A percentile compares a stretch with the other conserved stretches of the same genome.
phyloP scores from a whole-genome alignment of 2,329 filamentous ascomycete genomes.

The Colletotrichum spaethianum region DNA sequence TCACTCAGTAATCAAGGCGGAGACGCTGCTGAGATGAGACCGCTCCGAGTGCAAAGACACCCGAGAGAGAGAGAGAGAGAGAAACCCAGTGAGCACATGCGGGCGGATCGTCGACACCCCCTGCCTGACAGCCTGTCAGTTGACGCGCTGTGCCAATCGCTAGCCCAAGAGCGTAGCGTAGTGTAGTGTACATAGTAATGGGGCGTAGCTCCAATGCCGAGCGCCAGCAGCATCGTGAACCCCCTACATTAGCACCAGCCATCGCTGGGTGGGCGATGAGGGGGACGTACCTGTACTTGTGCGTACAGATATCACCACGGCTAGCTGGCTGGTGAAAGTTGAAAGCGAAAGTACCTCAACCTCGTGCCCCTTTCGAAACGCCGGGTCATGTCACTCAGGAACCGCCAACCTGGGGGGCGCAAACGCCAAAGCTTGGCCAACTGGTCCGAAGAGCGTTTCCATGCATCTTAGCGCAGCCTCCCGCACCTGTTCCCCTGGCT shows the following conservation, averaged over 20 bases:
- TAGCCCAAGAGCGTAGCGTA: not conserved
- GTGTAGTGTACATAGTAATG: too few relatives aligned
- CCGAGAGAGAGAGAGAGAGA: not conserved
- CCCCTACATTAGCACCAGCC: not conserved
- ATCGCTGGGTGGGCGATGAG: not conserved
- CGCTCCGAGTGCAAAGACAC: too few relatives aligned
- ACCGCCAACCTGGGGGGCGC: not conserved
- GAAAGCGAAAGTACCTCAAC: not conserved
- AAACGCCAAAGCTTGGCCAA: not conserved
- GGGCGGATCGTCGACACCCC: not conserved
- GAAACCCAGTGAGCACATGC: not conserved
- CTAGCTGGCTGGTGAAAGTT: too few relatives aligned
- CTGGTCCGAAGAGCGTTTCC: not conserved
- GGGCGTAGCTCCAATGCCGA: not conserved
- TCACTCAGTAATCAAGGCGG: too few relatives aligned
- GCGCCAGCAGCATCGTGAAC: not conserved
- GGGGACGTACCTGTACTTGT: not conserved
- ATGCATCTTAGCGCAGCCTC: not conserved
- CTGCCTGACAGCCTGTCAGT: slow-evolving; percentile 10
- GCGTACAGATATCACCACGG: not conserved
- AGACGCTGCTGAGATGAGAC: too few relatives aligned
- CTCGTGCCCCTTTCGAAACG: not conserved
- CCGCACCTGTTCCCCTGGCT: not conserved
- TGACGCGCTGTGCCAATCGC: slow-evolving; percentile 1
- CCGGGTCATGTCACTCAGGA: not conserved